These are phyloP conservation scores for Exophiala phaeomuriformis DNA, from an alignment of 2,329 filamentous ascomycete species.

Conservation along the genomic window DNA sequence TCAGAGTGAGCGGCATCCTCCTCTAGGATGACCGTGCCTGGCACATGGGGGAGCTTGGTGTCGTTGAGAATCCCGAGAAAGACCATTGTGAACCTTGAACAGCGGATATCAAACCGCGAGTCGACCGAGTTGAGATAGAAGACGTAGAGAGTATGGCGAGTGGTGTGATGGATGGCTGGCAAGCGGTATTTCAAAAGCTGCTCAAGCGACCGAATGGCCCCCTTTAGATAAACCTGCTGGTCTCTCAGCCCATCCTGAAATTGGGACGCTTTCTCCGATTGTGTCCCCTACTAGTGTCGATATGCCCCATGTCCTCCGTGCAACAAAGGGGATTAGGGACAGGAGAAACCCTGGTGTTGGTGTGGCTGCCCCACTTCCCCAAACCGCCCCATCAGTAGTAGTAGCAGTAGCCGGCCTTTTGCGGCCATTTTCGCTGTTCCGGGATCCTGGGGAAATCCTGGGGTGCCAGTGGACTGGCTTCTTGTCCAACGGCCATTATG, in stretches of 20 bases:
- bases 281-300: neutral
- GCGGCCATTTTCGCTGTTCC: neutral
- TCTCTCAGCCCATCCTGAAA: neutral
- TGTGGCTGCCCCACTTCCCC: neutral
- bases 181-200: neutral
- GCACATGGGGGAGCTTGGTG: slow-evolving; percentile 29
- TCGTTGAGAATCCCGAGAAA: slow-evolving; percentile 30
- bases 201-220: neutral
- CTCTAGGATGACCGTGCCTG: slow-evolving; percentile 30
- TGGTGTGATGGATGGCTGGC: neutral
- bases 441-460: neutral
- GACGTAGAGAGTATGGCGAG: neutral
- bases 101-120: neutral
- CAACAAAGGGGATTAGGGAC: neutral
- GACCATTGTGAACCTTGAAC: neutral
- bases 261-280: neutral
- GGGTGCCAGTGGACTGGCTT: neutral
- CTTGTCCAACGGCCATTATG: no score
- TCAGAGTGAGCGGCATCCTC: slow-evolving; percentile 12
- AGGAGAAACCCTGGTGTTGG: neutral
- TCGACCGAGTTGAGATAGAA: neutral
- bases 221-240: neutral
- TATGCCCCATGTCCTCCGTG: neutral
- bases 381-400: neutral
- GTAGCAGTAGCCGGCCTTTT: neutral